Evolutionary conservation across 2,329 filamentous ascomycete genomes (phyloP).

Genomic region (Teratosphaeria viscida): DNA sequence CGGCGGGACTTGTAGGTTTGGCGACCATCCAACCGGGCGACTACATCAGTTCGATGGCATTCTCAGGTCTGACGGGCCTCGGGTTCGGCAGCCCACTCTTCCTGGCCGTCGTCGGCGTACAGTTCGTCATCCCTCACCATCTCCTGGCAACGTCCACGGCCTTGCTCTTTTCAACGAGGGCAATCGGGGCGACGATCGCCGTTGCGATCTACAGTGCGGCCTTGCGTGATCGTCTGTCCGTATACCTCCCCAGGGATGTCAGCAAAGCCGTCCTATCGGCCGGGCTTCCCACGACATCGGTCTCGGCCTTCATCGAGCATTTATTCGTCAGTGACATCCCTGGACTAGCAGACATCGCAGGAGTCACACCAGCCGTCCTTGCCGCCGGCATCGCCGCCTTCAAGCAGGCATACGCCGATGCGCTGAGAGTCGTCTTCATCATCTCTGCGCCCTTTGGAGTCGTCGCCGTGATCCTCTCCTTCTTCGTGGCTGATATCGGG

Average conservation of each 20-base stretch:
- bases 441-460: slow-evolving; percentile 11
- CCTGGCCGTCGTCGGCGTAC: slow-evolving; percentile 10
- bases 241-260: slow-evolving; percentile 28
- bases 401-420: slow-evolving; percentile 29
- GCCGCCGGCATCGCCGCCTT: slow-evolving; percentile 24
- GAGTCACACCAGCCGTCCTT: slow-evolving; percentile 24
- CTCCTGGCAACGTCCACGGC: slow-evolving; percentile 12
- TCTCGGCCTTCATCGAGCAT: slow-evolving; percentile 26
- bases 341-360: slow-evolving; percentile 21
- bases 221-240: slow-evolving; percentile 28
- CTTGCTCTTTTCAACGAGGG: slow-evolving; percentile 5
- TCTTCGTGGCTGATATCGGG: slow-evolving; percentile 5
- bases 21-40: slow-evolving; percentile 10
- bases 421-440: slow-evolving; percentile 31
- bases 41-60: slow-evolving; percentile 7
- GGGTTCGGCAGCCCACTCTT: slow-evolving; percentile 13
- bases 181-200: slow-evolving; percentile 26
- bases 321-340: slow-evolving; percentile 16
- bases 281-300: slow-evolving; percentile 25
- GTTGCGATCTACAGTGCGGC: slow-evolving; percentile 33
- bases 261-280: slow-evolving; percentile 27
- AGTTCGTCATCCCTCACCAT: slow-evolving; percentile 11
- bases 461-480: slow-evolving; percentile 7
- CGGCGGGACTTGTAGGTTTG: slow-evolving; percentile 7
- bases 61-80: slow-evolving; percentile 8